Evolutionary conservation across 1,139 yeast genomes (phyloP), one percentile per base, ranked within the genome.

Genomic region (Nakaseomyces nivariensis): DNA sequence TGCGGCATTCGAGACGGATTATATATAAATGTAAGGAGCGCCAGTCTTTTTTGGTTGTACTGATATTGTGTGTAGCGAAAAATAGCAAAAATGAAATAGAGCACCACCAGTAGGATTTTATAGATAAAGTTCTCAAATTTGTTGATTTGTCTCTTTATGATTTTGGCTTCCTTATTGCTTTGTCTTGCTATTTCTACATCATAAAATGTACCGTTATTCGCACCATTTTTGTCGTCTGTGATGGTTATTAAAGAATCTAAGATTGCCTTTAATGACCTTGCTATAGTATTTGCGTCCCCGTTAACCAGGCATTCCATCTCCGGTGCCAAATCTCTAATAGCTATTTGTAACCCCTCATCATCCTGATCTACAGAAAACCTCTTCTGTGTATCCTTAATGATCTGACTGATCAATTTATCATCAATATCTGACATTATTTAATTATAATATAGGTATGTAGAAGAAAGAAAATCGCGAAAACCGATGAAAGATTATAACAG

Each of bases 1-100:
- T 85, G 89, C 1, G 97, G 97, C 3, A 95, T 81, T 58, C 82
- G 81, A 54, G 85, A 79, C 10, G 95, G 95, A 62, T 83, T 85
- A 66, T 85, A 86, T 8, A 86, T 78, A 50, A 88, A 65, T 51
- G 79, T 80, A 51, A 80, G 70, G 50, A 82, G 71, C 58, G 81
- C 77, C 54, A 87, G 73, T 56, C 76, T 72, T 49, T 77, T 60
- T 53, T 77, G 75, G 58, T 85, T 79, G 64, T 76, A 78, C 32
- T 74, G 62, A 55, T 68, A 80, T 58, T 79, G 77, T 52, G 71
- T 58, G 52, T 78, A 73, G 52, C 85, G 74, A 60, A 73, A 74
- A 43, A 79, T 66, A 9, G 87, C 79, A 60, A 81, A 78, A 37
- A 77, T 41, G 50, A 81, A 71, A 59, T 79, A 84, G 17, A 84